Conservation (phyloP, 345 rosid genomes). For the Bretschneidera sinensis region DNA sequence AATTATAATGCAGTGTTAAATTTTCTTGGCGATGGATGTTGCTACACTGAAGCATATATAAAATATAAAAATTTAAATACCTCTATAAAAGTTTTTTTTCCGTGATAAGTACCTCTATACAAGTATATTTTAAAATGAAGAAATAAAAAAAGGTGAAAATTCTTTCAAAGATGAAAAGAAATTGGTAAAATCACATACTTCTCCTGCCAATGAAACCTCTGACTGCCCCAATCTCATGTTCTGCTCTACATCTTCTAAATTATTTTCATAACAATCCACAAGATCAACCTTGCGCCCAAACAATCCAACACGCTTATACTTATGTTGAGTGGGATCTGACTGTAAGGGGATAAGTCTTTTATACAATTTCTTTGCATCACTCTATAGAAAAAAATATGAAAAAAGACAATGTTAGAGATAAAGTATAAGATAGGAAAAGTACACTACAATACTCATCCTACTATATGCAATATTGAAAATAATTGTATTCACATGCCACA, state of each 20-base stretch:
- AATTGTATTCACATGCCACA: too few species aligned
- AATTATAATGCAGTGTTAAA: background rate
- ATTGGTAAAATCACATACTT: constrained; percentile 37
- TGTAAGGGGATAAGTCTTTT: constrained; percentile 43
- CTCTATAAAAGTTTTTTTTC: too few species aligned
- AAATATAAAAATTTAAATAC: too few species aligned
- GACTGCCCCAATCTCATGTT: constrained; percentile 63
- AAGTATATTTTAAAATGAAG: background rate
- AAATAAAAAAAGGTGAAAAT: background rate
- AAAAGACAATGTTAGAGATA: background rate
- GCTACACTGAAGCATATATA: background rate
- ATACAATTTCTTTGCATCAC: constrained; percentile 48
- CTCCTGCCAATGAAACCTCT: constrained; percentile 51
- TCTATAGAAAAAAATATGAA: constrained; percentile 29
- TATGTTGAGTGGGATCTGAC: constrained; percentile 39
- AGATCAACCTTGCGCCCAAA: constrained; percentile 50
- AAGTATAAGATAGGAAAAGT: background rate
- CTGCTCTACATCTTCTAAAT: constrained; percentile 62
- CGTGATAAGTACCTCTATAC: too few species aligned
- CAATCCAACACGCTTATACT: constrained; percentile 35
- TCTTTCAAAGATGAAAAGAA: background rate
- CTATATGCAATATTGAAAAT: too few species aligned
- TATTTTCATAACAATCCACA: constrained; percentile 62
- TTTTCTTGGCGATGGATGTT: background rate
- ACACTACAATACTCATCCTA: background rate